phyloP scores from a whole-genome alignment of 2,329 filamentous ascomycete species.

The Cercospora citrullina region DNA sequence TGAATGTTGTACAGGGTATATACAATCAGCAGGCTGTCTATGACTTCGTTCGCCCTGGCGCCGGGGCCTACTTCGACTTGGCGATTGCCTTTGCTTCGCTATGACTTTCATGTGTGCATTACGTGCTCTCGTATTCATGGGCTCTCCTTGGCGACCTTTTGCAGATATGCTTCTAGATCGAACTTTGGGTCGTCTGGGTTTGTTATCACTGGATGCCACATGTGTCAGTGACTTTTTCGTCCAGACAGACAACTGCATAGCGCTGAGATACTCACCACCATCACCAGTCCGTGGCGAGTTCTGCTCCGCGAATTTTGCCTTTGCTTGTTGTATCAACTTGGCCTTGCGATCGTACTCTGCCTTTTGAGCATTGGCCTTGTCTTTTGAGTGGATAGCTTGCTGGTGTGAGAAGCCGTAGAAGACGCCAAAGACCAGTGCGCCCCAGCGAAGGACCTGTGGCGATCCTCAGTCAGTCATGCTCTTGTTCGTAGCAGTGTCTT shows the following conservation, averaged over 20 bases:
- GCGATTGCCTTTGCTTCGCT: slow-evolving; percentile 2
- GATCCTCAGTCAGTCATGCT: slow-evolving; percentile 7
- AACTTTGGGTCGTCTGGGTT: slow-evolving; percentile 86
- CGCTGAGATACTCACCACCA: slow-evolving; percentile 33
- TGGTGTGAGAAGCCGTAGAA: slow-evolving; percentile 97
- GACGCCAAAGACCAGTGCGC: slow-evolving; percentile 84
- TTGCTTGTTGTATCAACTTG: slow-evolving; percentile 87
- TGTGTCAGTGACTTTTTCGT: slow-evolving; percentile 12
- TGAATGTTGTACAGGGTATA: slow-evolving; percentile 15
- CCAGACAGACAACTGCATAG: neutral
- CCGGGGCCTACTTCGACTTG: neutral
- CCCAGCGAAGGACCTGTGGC: slow-evolving; percentile 88
- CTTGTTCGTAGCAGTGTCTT: neutral
- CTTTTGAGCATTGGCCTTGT: slow-evolving; percentile 69
- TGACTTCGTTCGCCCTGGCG: neutral
- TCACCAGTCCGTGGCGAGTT: slow-evolving; percentile 53
- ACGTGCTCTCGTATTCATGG: slow-evolving; percentile 26
- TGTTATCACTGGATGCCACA: slow-evolving; percentile 58
- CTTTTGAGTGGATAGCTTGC: slow-evolving; percentile 69
- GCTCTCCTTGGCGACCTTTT: slow-evolving; percentile 56
- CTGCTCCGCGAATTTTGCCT: slow-evolving; percentile 85
- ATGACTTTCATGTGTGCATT: slow-evolving; percentile 1
- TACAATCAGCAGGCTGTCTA: slow-evolving; percentile 9
- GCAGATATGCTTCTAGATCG: slow-evolving; percentile 84
- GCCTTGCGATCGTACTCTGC: slow-evolving; percentile 89